These are phyloP conservation scores for Geosiphon pyriformis DNA, from an alignment of 192 early-diverging fungal genomes.

Conservation along the genomic window DNA sequence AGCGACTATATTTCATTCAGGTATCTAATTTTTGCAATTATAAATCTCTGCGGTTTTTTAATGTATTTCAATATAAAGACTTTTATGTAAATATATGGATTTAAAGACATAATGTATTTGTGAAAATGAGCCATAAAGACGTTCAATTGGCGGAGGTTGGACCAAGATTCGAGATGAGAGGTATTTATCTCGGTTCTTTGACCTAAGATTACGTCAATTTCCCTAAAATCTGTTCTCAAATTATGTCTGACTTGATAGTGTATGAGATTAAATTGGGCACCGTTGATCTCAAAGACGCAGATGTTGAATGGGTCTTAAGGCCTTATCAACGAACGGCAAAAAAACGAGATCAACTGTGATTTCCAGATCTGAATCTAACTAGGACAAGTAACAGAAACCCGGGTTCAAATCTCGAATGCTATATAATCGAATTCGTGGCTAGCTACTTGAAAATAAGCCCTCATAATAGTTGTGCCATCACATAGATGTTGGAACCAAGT, in stretches of 20 bases:
- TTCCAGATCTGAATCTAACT: too few relatives aligned
- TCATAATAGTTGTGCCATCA: not conserved
- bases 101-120: constrained; percentile 90
- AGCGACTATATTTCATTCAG: constrained; percentile 95
- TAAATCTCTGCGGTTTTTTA: not conserved
- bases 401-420: too few relatives aligned
- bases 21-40: constrained; percentile 26
- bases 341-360: constrained; percentile 70
- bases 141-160: constrained; percentile 96
- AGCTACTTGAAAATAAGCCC: too few relatives aligned
- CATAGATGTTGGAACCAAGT: not conserved
- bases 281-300: constrained; percentile 88
- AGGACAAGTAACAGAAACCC: too few relatives aligned
- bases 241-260: too few relatives aligned
- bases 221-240: too few relatives aligned
- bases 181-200: too few relatives aligned
- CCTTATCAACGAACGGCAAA: constrained; percentile 85
- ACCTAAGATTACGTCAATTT: too few relatives aligned
- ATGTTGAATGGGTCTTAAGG: constrained; percentile 93
- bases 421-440: too few relatives aligned
- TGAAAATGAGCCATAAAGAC: constrained; percentile 82
- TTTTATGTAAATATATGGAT: constrained; percentile 21
- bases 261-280: constrained; percentile 97
- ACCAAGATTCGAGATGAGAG: constrained; percentile 95
- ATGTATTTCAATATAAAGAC: not conserved